phyloP scores from a whole-genome alignment of 2,329 filamentous ascomycete species.

The Exophiala sideris region DNA sequence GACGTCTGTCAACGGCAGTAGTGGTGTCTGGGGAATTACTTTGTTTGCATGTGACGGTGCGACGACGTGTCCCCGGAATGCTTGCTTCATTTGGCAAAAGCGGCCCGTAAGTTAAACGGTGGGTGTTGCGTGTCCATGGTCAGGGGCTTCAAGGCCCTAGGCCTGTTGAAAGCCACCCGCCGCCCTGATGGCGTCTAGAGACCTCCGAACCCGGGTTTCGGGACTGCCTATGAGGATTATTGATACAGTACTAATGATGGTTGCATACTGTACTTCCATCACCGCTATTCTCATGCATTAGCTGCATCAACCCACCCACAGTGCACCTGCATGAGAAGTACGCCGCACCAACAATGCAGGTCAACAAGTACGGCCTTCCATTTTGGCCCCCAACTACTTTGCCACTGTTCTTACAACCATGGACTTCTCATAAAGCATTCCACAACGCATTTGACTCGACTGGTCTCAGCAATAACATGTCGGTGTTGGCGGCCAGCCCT shows the following conservation, averaged over 20 bases:
- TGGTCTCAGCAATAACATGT: not conserved
- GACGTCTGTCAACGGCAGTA: too few species aligned
- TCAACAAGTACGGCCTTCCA: too few species aligned
- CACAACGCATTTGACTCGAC: not conserved
- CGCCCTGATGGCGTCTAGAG: not conserved
- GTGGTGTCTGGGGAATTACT: too few species aligned
- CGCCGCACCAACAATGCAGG: too few species aligned
- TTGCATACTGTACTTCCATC: too few species aligned
- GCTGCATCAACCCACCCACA: too few species aligned
- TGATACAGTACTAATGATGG: too few species aligned
- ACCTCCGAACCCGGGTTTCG: not conserved
- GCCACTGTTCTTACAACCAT: too few species aligned
- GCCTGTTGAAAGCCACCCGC: not conserved
- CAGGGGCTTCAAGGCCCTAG: not conserved
- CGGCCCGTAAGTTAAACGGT: not conserved
- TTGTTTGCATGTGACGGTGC: not conserved
- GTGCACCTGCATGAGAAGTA: too few species aligned
- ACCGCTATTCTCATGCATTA: too few species aligned
- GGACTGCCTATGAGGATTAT: too few species aligned
- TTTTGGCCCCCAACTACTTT: too few species aligned
- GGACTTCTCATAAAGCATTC: constrained; percentile 2
- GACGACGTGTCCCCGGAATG: not conserved
- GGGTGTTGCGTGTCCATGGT: not conserved
- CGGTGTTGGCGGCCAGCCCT: constrained; percentile 1
- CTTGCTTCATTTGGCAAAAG: not conserved